Conservation (phyloP, 495 filamentous ascomycete genomes). For the Trichoderma parareesei region DNA sequence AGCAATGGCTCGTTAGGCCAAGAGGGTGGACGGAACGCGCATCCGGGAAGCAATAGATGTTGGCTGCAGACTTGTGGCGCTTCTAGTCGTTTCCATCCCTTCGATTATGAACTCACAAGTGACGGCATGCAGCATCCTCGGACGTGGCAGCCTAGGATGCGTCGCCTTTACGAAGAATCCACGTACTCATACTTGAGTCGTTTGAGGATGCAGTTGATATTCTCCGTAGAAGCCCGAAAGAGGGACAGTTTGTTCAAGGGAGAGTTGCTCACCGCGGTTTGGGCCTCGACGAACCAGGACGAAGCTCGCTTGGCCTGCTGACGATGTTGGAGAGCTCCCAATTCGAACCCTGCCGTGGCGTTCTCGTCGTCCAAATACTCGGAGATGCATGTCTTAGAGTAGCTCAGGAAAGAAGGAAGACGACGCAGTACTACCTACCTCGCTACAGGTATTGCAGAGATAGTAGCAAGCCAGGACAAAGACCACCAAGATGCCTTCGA, state of each 20-base stretch:
- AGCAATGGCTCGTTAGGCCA: neutral
- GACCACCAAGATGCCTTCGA: neutral
- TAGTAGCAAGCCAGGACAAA: neutral
- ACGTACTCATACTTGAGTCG: neutral
- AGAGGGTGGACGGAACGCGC: neutral
- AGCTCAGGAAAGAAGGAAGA: neutral
- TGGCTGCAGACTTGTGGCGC: neutral
- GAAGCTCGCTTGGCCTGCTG: neutral
- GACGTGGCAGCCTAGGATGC: neutral
- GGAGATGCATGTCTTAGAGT: neutral
- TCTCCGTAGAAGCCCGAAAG: neutral
- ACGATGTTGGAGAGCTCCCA: neutral
- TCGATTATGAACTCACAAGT: neutral
- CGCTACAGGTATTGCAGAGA: neutral
- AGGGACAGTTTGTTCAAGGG: neutral
- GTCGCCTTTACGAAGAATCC: neutral
- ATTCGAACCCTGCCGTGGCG: neutral
- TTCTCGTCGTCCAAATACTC: neutral
- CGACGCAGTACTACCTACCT: neutral
- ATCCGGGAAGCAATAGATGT: neutral
- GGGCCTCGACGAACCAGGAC: neutral
- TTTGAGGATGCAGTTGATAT: neutral
- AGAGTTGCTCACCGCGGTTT: constrained; percentile 1
- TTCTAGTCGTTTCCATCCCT: neutral
- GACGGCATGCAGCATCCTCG: neutral